Evolutionary conservation across 805 yeast species (phyloP).

Genomic region (Kluyveromyces nonfermentans): DNA sequence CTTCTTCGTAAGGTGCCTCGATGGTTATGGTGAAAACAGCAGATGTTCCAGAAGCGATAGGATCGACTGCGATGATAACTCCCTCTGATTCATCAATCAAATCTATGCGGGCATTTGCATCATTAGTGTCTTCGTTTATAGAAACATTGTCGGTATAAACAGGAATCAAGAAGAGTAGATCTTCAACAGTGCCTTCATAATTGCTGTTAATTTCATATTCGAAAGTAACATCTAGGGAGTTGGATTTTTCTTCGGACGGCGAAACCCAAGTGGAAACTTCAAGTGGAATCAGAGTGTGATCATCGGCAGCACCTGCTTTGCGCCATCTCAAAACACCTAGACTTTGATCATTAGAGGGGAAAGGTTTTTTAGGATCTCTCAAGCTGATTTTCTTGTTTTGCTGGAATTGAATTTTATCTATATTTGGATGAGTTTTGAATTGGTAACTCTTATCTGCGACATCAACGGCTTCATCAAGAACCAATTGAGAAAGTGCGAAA

Average conservation of each 20-base stretch:
- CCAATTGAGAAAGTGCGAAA: constrained; percentile 56
- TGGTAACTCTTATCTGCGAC: constrained; percentile 41
- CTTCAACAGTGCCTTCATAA: constrained; percentile 38
- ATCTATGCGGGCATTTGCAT: constrained; percentile 44
- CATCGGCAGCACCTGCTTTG: constrained; percentile 54
- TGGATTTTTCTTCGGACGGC: constrained; percentile 43
- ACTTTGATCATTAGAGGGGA: constrained; percentile 86
- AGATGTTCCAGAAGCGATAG: constrained; percentile 40
- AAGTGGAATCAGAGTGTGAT: constrained; percentile 49
- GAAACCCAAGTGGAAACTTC: constrained; percentile 79
- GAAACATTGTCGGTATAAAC: constrained; percentile 46
- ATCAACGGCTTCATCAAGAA: constrained; percentile 42
- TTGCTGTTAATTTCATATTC: constrained; percentile 69
- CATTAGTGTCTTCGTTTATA: constrained; percentile 40
- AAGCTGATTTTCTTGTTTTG: constrained; percentile 52
- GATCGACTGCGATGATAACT: constrained; percentile 50
- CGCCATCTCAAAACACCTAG: constrained; percentile 93
- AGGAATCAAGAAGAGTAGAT: constrained; percentile 53
- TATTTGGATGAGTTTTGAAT: constrained; percentile 94
- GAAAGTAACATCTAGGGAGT: constrained; percentile 63
- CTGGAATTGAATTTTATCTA: constrained; percentile 67
- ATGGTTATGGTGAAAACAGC: constrained; percentile 77
- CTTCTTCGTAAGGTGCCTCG: constrained; percentile 69
- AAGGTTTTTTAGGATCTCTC: constrained; percentile 67
- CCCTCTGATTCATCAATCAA: constrained; percentile 57